These are phyloP conservation scores for Chloris gayana DNA, from an alignment of 176 grass and related monocot species.

Conservation along the genomic window DNA sequence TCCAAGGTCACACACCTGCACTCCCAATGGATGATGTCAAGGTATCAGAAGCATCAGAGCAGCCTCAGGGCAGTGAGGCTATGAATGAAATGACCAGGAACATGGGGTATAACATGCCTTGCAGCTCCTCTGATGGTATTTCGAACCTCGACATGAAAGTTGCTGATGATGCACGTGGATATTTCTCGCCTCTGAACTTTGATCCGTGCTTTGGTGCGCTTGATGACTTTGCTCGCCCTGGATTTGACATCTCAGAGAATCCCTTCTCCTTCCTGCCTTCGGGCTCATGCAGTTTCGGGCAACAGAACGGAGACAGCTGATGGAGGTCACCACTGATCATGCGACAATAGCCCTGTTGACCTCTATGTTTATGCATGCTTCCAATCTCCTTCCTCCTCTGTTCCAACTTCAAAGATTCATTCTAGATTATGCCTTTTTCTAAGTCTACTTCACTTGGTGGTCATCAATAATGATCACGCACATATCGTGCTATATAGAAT, in stretches of 20 bases:
- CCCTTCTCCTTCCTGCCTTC: slow-evolving; percentile 66
- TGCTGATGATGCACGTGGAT: slow-evolving; percentile 51
- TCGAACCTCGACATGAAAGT: slow-evolving; percentile 62
- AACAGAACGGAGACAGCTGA: slow-evolving; percentile 57
- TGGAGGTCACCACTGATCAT: background rate
- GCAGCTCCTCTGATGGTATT: slow-evolving; percentile 54
- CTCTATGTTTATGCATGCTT: slow-evolving; percentile 25
- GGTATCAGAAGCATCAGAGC: slow-evolving; percentile 47
- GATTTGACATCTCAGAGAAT: slow-evolving; percentile 65
- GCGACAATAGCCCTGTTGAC: background rate
- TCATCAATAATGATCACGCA: slow-evolving; percentile 57
- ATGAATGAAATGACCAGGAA: slow-evolving; percentile 42
- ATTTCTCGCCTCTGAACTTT: slow-evolving; percentile 71
- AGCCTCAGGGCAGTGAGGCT: slow-evolving; percentile 39
- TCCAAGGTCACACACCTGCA: slow-evolving; percentile 89
- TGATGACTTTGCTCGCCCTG: slow-evolving; percentile 69
- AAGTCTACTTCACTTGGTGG: slow-evolving; percentile 46
- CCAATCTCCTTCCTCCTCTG: slow-evolving; percentile 26
- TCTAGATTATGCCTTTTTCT: slow-evolving; percentile 40
- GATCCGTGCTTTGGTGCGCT: slow-evolving; percentile 69
- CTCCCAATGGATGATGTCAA: slow-evolving; percentile 68
- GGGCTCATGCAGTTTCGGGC: slow-evolving; percentile 46
- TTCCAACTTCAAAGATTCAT: slow-evolving; percentile 45
- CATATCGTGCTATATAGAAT: slow-evolving; percentile 30
- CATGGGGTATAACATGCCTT: slow-evolving; percentile 41